Base-by-base conservation (phyloP, 2,329 filamentous ascomycete species). In the Exophiala dermatitidis region DNA sequence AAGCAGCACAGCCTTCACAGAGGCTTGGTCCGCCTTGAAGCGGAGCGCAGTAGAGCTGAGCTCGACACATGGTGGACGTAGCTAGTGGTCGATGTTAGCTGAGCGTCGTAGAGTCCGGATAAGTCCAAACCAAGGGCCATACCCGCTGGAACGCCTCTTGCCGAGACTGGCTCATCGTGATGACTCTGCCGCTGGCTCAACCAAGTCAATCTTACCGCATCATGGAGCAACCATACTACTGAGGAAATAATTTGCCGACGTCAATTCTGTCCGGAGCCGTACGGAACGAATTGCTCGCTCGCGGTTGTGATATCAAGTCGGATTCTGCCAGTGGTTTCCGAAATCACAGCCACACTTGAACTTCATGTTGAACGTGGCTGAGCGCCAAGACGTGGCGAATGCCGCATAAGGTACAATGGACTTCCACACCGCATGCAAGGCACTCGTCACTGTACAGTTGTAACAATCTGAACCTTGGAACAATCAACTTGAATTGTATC, bases 41-140 rank as follows among this genome's bases (percentile, higher is more conserved):
- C 67, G 69, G 10, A 82, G 67, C 6, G 76, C 76, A 45, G 73
- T 68, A 44, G 82, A 76, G 57, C 78, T 78, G 34, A 84, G 72
- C 42, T 77, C 73, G 33, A 84, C 76, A 62, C 81, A 84, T 52
- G 72, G 70, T 46, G 75, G 72, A 59, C 82, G 82, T 51, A 85
- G 71, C 77, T 69, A 69, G 63, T 29, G 32, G 41, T 7, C 26
- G 4, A 26, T 26, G 38, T 41, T 41, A 41, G 38, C n/a, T 43
- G 12, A 46, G 40, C 12, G 32, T 40, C 19, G n/a, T 50, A n/a
- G 10, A 28, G 32, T 19, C 10, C 28, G 12, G 4, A 12, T 19
- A 46, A 9, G 28, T 7, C 40, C n/a, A 40, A 26, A 31, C 7
- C 41, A n/a, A 48, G 29, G 8, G 33, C 47, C 48, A 34, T 64